Percentiles rank a stretch among this genome's conserved stretches.
These are phyloP conservation scores for Aspergillus carlsbadensis DNA, from an alignment of 495 filamentous ascomycete species.

Conservation along the genomic window DNA sequence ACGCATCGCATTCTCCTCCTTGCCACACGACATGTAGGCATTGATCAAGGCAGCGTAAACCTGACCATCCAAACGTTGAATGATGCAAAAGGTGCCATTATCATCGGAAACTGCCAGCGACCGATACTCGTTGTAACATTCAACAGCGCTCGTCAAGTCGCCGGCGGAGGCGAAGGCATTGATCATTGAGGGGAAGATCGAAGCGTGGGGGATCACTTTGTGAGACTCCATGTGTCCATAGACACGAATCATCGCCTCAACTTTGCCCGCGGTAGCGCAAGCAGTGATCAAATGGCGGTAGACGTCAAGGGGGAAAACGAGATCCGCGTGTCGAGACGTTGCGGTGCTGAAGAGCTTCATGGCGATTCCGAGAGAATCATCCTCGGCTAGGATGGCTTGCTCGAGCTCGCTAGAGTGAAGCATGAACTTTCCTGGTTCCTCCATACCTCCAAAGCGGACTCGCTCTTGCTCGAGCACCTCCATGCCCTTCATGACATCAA, in stretches of 20 bases:
- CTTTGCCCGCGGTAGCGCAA: slow-evolving; percentile 72
- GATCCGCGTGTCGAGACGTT: slow-evolving; percentile 47
- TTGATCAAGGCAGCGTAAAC: slow-evolving; percentile 88
- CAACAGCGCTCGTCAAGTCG: slow-evolving; percentile 84
- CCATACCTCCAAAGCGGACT: slow-evolving; percentile 77
- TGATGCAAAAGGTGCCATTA: slow-evolving; percentile 65
- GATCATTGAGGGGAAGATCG: slow-evolving; percentile 90
- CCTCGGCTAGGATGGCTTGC: slow-evolving; percentile 76
- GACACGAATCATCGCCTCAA: slow-evolving; percentile 84
- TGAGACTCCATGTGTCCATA: slow-evolving; percentile 86
- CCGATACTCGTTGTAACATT: slow-evolving; percentile 94
- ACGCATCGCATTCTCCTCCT: slow-evolving; percentile 71
- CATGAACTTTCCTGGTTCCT: slow-evolving; percentile 85
- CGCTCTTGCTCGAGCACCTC: slow-evolving; percentile 71
- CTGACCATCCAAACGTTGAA: slow-evolving; percentile 72
- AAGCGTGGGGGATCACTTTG: slow-evolving; percentile 67
- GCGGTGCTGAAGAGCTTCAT: slow-evolving; percentile 81
- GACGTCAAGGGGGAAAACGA: slow-evolving; percentile 66
- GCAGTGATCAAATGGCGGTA: slow-evolving; percentile 81
- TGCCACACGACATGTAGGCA: slow-evolving; percentile 78
- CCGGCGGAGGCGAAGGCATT: slow-evolving; percentile 78
- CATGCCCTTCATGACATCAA: slow-evolving; percentile 69
- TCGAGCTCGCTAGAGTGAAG: slow-evolving; percentile 84
- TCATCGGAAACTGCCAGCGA: slow-evolving; percentile 77
- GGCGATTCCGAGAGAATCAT: slow-evolving; percentile 80